These are phyloP conservation scores for Pyrus betulifolia DNA, from an alignment of 306 rosid genomes.

Conservation along the genomic window DNA sequence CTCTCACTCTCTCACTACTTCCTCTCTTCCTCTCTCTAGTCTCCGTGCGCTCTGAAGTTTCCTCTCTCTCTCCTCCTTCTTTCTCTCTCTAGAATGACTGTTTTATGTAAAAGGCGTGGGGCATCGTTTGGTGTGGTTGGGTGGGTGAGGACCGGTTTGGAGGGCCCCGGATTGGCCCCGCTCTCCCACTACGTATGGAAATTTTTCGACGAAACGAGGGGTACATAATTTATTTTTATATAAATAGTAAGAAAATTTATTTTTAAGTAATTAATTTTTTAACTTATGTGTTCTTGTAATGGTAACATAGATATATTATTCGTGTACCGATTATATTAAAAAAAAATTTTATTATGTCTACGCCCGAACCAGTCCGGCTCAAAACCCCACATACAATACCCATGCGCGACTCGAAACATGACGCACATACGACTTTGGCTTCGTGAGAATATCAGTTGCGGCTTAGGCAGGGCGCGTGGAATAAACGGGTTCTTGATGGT, in stretches of 20 bases:
- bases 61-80: neutral
- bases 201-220: no score
- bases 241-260: no score
- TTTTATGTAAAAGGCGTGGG: neutral
- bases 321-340: no score
- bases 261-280: no score
- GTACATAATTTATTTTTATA: no score
- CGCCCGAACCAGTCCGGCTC: no score
- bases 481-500: neutral
- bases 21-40: neutral
- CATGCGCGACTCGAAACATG: neutral
- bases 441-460: neutral
- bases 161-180: neutral
- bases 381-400: neutral
- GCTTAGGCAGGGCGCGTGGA: neutral
- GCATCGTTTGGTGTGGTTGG: constrained; percentile 1
- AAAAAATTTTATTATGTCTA: neutral
- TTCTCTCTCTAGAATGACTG: neutral
- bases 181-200: no score
- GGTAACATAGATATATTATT: no score
- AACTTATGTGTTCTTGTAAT: no score
- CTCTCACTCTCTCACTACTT: neutral
- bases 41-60: neutral
- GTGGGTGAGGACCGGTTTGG: neutral
- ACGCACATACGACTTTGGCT: neutral